phyloP scores from a whole-genome alignment of 208 protist genomes.

The Phytomonas sp. region DNA sequence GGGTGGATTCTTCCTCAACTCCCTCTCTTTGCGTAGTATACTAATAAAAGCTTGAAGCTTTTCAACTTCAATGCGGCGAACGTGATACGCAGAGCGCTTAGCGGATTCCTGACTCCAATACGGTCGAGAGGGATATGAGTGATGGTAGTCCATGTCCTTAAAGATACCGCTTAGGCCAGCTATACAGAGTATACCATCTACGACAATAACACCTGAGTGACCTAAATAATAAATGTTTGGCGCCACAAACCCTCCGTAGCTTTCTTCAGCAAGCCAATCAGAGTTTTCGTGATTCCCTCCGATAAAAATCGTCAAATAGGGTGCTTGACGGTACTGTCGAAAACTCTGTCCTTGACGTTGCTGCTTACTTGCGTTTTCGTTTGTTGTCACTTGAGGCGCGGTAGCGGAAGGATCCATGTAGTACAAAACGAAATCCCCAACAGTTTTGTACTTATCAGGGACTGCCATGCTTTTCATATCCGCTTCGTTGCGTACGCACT shows the following conservation, averaged over 20 bases:
- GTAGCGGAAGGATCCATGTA: conserved; percentile 46
- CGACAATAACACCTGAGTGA: conserved; percentile 85
- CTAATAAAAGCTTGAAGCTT: conserved; percentile 56
- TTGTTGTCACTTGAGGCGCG: neutral
- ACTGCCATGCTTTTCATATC: conserved; percentile 94
- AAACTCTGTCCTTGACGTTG: neutral
- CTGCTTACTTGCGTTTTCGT: neutral
- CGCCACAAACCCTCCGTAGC: conserved; percentile 94
- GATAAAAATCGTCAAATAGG: conserved; percentile 97
- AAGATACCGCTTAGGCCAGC: conserved; percentile 86
- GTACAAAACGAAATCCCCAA: conserved; percentile 96
- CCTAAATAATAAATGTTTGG: conserved; percentile 99
- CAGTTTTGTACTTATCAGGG: conserved; percentile 90
- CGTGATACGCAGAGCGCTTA: conserved; percentile 83
- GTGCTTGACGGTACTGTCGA: conserved; percentile 45
- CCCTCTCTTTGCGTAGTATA: neutral
- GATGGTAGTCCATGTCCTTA: conserved; percentile 72
- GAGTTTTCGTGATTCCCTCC: conserved; percentile 99
- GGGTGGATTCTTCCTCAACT: neutral
- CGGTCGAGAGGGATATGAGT: conserved; percentile 61
- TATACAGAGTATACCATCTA: conserved; percentile 64
- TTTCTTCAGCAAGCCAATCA: conserved; percentile 91
- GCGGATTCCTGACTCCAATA: conserved; percentile 34
- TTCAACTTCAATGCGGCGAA: conserved; percentile 75
- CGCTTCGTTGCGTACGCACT: conserved; percentile 86